These are phyloP conservation scores for Usnea hakonensis DNA, from an alignment of 495 filamentous ascomycete genomes.

Conservation along the genomic window DNA sequence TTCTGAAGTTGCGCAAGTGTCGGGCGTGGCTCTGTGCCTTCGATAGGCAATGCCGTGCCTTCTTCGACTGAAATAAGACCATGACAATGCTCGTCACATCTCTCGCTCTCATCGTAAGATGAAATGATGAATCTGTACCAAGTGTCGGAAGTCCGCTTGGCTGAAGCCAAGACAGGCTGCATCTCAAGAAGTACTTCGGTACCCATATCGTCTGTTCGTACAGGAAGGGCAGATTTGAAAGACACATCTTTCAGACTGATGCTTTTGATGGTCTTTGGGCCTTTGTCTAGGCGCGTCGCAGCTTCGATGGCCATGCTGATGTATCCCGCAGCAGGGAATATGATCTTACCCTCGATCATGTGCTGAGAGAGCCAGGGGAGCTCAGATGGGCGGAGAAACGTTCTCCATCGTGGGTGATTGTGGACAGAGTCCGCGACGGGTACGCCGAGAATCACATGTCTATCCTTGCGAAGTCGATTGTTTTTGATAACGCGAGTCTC, in stretches of 20 bases:
- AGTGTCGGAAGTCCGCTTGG: conserved; percentile 17
- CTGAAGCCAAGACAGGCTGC: conserved; percentile 14
- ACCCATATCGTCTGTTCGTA: conserved; percentile 21
- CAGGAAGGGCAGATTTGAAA: conserved; percentile 36
- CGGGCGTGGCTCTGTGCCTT: conserved; percentile 6
- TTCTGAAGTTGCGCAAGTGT: conserved; percentile 9
- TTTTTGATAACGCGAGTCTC: conserved; percentile 39
- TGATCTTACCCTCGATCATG: conserved; percentile 29
- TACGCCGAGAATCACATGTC: conserved; percentile 40
- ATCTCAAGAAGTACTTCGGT: conserved; percentile 17
- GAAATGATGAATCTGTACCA: conserved; percentile 19
- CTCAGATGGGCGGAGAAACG: conserved; percentile 31
- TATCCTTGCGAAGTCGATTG: conserved; percentile 38
- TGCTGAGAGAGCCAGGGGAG: conserved; percentile 47
- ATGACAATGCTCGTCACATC: conserved; percentile 19
- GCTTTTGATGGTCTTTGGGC: conserved; percentile 15
- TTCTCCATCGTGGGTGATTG: conserved; percentile 36
- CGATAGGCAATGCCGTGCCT: conserved; percentile 6
- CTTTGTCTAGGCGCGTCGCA: conserved; percentile 23
- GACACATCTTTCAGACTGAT: conserved; percentile 33
- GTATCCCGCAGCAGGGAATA: conserved; percentile 50
- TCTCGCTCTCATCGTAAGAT: conserved; percentile 17
- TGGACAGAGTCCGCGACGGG: conserved; percentile 31
- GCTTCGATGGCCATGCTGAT: conserved; percentile 56
- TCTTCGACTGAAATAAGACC: conserved; percentile 14